These are phyloP conservation scores for Hypoxylon subgilvum DNA, from an alignment of 495 filamentous ascomycete species.

Conservation along the genomic window DNA sequence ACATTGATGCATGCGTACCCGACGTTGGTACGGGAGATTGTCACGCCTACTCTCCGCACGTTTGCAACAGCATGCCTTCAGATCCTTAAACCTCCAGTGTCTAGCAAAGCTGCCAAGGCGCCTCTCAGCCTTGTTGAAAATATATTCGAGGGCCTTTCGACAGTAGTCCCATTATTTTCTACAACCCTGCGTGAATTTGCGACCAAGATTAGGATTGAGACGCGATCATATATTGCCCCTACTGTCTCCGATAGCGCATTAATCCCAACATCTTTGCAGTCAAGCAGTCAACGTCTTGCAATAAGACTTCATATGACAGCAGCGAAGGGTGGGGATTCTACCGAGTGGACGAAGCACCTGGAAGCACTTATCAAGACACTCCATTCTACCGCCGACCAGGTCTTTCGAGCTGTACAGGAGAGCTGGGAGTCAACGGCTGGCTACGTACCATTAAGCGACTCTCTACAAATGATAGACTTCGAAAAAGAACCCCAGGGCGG, in stretches of 20 bases:
- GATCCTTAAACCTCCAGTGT: slow-evolving; percentile 59
- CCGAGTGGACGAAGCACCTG: slow-evolving; percentile 75
- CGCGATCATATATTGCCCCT: slow-evolving; percentile 63
- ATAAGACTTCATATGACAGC: slow-evolving; percentile 75
- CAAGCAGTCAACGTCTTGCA: slow-evolving; percentile 64
- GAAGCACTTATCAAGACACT: slow-evolving; percentile 62
- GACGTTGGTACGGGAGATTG: slow-evolving; percentile 83
- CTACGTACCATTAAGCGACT: slow-evolving; percentile 52
- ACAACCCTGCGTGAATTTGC: slow-evolving; percentile 79
- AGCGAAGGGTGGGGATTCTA: slow-evolving; percentile 71
- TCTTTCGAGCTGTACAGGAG: slow-evolving; percentile 78
- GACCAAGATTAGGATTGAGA: slow-evolving; percentile 65
- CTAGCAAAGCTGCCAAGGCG: slow-evolving; percentile 47
- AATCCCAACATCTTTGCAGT: slow-evolving; percentile 56
- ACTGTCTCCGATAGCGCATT: slow-evolving; percentile 54
- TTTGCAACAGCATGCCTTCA: slow-evolving; percentile 77
- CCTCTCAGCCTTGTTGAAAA: slow-evolving; percentile 61
- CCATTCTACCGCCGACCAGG: slow-evolving; percentile 71
- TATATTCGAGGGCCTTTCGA: slow-evolving; percentile 62
- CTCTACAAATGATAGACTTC: slow-evolving; percentile 38
- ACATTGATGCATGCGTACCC: slow-evolving; percentile 78
- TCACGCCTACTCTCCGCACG: slow-evolving; percentile 76
- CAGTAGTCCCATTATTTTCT: slow-evolving; percentile 75
- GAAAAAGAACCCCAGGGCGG: slow-evolving; percentile 53
- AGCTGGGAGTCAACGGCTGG: slow-evolving; percentile 72